phyloP scores from a whole-genome alignment of 2,329 filamentous ascomycete species.

The Sporothrix brunneoviolacea region DNA sequence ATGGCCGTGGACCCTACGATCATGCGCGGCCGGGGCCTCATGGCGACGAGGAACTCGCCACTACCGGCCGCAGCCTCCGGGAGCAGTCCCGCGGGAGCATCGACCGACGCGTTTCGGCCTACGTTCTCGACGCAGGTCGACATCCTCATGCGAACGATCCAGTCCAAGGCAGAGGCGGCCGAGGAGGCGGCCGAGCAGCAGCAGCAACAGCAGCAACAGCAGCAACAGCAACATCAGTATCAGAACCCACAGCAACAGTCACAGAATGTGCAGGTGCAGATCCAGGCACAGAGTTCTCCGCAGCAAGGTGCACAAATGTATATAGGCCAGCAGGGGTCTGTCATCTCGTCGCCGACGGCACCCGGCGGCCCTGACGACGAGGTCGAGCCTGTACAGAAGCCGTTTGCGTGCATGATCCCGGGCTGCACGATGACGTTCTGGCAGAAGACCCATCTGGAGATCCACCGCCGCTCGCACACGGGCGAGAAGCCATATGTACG shows the following conservation, averaged over 20 bases:
- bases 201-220: constrained; percentile 1
- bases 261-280: too few relatives aligned
- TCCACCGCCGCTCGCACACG: constrained; percentile 81
- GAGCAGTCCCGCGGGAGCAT: too few relatives aligned
- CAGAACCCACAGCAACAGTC: background rate
- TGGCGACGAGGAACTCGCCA: too few relatives aligned
- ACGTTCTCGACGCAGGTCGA: constrained; percentile 79
- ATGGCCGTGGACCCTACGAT: too few relatives aligned
- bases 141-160: constrained; percentile 81
- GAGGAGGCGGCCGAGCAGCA: constrained; percentile 17
- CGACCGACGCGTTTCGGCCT: constrained; percentile 26
- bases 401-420: constrained; percentile 56
- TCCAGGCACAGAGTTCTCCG: too few relatives aligned
- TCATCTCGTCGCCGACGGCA: too few relatives aligned
- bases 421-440: constrained; percentile 76
- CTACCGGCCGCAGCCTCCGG: too few relatives aligned
- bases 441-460: constrained; percentile 89
- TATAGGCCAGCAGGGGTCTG: too few relatives aligned
- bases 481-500: constrained; percentile 86
- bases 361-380: background rate
- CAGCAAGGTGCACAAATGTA: too few relatives aligned
- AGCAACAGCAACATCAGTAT: background rate
- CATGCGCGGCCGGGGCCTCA: too few relatives aligned
- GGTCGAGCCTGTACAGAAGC: constrained; percentile 15
- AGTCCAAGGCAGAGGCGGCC: constrained; percentile 48